These are phyloP conservation scores for Hyphopichia homilentoma DNA, from an alignment of 805 yeast species.

Conservation along the genomic window DNA sequence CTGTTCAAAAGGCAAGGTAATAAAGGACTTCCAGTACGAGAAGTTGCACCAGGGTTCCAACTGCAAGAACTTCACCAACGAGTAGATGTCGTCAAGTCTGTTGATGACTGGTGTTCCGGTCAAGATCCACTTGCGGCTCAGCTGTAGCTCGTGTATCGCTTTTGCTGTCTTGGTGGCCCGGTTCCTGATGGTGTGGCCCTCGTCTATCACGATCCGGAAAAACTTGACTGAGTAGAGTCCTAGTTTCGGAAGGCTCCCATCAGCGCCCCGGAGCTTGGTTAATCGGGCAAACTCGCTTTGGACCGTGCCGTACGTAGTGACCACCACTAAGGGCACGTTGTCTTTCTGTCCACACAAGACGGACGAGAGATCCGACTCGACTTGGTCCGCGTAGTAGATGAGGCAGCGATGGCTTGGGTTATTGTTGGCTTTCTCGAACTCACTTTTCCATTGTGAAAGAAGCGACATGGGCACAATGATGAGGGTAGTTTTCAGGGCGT, in stretches of 20 bases:
- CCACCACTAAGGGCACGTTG: constrained; percentile 61
- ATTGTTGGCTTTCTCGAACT: constrained; percentile 58
- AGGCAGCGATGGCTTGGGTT: constrained; percentile 43
- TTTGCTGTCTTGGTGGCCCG: constrained; percentile 74
- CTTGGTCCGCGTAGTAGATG: constrained; percentile 73
- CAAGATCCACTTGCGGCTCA: constrained; percentile 73
- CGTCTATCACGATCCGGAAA: constrained; percentile 78
- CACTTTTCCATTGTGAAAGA: constrained; percentile 87
- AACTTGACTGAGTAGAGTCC: constrained; percentile 74
- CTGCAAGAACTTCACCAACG: constrained; percentile 67
- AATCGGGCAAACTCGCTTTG: constrained; percentile 66
- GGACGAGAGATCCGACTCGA: constrained; percentile 46
- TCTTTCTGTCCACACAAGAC: constrained; percentile 34
- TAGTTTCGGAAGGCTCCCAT: constrained; percentile 25
- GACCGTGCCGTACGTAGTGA: constrained; percentile 87
- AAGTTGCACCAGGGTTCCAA: constrained; percentile 90
- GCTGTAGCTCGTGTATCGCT: constrained; percentile 63
- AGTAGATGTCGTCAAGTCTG: constrained; percentile 79
- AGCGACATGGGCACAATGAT: constrained; percentile 89
- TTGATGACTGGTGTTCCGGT: constrained; percentile 95
- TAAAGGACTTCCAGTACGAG: constrained; percentile 82
- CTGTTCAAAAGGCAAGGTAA: constrained; percentile 78
- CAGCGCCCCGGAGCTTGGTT: constrained; percentile 23
- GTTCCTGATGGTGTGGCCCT: constrained; percentile 86
- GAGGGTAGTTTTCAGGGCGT: constrained; percentile 71